A percentile compares a stretch with the other conserved stretches of the same genome.
Conservation (phyloP, 2,329 filamentous ascomycete species). For the Pseudogymnoascus verrucosus region DNA sequence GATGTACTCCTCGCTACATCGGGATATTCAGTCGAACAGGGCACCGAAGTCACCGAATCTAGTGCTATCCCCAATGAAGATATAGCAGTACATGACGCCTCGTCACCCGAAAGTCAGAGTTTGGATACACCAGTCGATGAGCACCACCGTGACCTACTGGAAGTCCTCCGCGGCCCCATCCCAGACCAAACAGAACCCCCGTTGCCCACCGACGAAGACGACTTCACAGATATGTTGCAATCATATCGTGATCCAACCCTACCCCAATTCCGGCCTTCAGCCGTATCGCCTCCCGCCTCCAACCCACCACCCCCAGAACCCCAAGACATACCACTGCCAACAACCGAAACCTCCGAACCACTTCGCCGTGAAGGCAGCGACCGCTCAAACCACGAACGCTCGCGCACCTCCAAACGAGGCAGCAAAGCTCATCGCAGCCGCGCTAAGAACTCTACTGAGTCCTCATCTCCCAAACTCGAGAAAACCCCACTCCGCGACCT, state of each 20-base stretch:
- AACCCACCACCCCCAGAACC: slow-evolving; percentile 20
- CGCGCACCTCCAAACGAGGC: slow-evolving; percentile 10
- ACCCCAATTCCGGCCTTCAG: slow-evolving; percentile 53
- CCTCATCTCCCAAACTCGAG: not conserved
- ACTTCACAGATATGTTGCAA: slow-evolving; percentile 10
- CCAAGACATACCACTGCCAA: slow-evolving; percentile 13
- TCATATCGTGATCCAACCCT: slow-evolving; percentile 51
- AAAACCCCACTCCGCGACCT: not conserved
- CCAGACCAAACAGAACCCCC: not conserved
- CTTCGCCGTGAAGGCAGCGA: slow-evolving; percentile 18
- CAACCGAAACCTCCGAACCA: slow-evolving; percentile 12
- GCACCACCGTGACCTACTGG: not conserved
- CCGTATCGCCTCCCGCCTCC: slow-evolving; percentile 34
- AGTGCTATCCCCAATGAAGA: not conserved
- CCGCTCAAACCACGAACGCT: slow-evolving; percentile 17
- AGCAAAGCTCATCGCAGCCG: not conserved
- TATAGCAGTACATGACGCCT: not conserved
- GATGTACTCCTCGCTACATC: slow-evolving; percentile 22
- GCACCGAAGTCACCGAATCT: not conserved
- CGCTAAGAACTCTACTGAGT: slow-evolving; percentile 17
- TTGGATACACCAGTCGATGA: not conserved
- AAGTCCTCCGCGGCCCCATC: slow-evolving; percentile 7
- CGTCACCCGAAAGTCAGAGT: not conserved
- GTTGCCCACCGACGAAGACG: slow-evolving; percentile 1
- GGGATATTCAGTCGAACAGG: slow-evolving; percentile 20